Percentiles rank a stretch among this genome's conserved stretches.
Evolutionary conservation across 257 asterid species (phyloP).

Genomic region (Petrea volubilis): DNA sequence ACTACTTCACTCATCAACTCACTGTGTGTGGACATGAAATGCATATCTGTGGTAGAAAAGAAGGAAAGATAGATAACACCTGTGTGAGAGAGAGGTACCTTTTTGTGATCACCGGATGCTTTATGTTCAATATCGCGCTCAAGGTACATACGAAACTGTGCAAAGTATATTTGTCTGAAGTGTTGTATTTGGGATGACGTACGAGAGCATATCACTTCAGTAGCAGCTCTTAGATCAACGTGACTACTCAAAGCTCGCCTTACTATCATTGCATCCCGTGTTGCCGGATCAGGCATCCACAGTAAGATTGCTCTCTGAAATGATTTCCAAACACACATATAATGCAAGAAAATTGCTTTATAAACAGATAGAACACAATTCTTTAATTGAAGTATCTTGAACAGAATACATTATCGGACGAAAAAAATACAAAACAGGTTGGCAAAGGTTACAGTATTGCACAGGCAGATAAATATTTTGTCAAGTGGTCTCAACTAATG

Average conservation of each 20-base stretch:
- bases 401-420: neutral
- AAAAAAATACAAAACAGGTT: neutral
- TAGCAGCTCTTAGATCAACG: slow-evolving; percentile 62
- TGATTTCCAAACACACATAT: neutral
- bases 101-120: slow-evolving; percentile 73
- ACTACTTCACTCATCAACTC: neutral
- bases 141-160: slow-evolving; percentile 55
- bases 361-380: slow-evolving; percentile 1
- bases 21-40: neutral
- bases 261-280: slow-evolving; percentile 72
- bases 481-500: neutral
- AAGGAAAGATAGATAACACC: neutral
- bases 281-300: slow-evolving; percentile 94
- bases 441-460: neutral
- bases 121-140: slow-evolving; percentile 75
- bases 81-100: slow-evolving; percentile 45
- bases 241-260: slow-evolving; percentile 53
- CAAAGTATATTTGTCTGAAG: slow-evolving; percentile 64
- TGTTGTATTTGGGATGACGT: slow-evolving; percentile 83
- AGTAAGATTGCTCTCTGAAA: slow-evolving; percentile 72
- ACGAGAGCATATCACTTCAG: slow-evolving; percentile 94
- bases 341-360: neutral
- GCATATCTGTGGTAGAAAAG: neutral
- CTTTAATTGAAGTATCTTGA: neutral
- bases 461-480: neutral